Base-by-base conservation (phyloP, 148 eudicot genomes). In the Camellia granthamiana region DNA sequence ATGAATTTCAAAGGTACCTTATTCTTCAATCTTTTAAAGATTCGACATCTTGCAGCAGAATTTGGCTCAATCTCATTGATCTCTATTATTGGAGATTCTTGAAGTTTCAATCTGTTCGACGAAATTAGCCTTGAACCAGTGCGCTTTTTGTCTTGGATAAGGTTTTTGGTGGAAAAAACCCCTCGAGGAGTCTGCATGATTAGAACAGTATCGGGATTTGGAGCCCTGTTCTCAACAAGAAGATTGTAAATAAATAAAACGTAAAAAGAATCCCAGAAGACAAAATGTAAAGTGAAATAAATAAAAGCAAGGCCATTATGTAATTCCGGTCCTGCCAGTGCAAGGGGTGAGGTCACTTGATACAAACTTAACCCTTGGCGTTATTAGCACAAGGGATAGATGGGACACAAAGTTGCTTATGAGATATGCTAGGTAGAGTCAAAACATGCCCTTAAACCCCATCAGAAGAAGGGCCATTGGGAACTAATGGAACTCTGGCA, bases 191-290 rank as follows among this genome's bases (percentile, higher is more conserved):
- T 91, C 78, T 93, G 97, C 72, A 96, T 87, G 73, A 96, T 90
- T 65, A 96, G 85, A 77, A 96, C 99, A 7, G 90, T 93, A 80
- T 96, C 98, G 51, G 97, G 98, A 91, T 93, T 92, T 56, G 99
- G 99, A 74, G 97, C 93, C 94, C 99, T 96, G 87, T 80, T 77
- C 72, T 69, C 21, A 61, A 51, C 38, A 64, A 66, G 74, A 41
- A 42, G 38, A 30, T 30, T 30, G 6, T 5, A 64, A 51, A n/a
- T 11, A n/a, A 74, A 54, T 16, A 74, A 18, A 23, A 38, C 0
- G 5, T 52, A 41, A 19, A 47, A 56, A 19, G 54, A 30, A 56
- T 21, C 13, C 2, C 3, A 16, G 38, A 3, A 23, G 8, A 65
- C 21, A 42, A 7, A 44, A 75, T 9, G 0, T 7, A 58, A 59